Evolutionary conservation across 192 early-diverging fungal species (phyloP), one percentile per base, ranked within the genome.

Genomic region (Coemansia erecta): DNA sequence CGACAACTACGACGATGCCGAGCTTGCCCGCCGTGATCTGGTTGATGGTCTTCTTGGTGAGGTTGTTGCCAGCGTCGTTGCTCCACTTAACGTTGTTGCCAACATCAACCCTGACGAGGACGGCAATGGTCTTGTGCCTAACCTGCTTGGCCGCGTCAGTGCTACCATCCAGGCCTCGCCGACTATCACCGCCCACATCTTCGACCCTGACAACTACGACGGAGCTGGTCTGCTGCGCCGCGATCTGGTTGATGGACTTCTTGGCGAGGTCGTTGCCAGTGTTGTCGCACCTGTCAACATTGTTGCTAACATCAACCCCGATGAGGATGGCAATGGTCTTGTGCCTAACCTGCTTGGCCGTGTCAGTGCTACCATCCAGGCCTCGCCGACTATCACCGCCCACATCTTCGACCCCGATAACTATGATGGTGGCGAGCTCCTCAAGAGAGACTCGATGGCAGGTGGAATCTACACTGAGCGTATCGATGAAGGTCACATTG

Each of bases 51-150:
- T 70, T 13, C 58, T 71, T 17, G 68, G 68, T 17, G 68, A 64
- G 31, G 56, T 70, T 24, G 23, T 63, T 26, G 61, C 61, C 26
- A 70, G 61, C 35, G 68, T 37, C 6, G 61, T 63, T 15, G 68
- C 68, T 6, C 68, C 68, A n/a, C 14, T 70, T 17, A 70, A 63
- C 56, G 63, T 71, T 19, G 62, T 59, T 21, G 64, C 63, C 51
- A 66, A 66, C 58, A 66, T 66, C 51, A 62, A 72, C 44, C 64
- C 63, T 1, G 60, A 73, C 21, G 70, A 73, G 56, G 43, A 57
- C 15, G 56, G 56, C 26, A 46, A 57, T 21, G 56, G 56, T 33
- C 24, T 57, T 7, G 56, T 57, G 4, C 42, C 41, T 6, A 57
- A 64, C 22, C 53, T 71, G 3, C 68, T 71, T 17, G 69, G 69